These are phyloP conservation scores for Lignosus rhinocerotis DNA, from an alignment of 1,284 basidiomycete genomes.

Conservation along the genomic window DNA sequence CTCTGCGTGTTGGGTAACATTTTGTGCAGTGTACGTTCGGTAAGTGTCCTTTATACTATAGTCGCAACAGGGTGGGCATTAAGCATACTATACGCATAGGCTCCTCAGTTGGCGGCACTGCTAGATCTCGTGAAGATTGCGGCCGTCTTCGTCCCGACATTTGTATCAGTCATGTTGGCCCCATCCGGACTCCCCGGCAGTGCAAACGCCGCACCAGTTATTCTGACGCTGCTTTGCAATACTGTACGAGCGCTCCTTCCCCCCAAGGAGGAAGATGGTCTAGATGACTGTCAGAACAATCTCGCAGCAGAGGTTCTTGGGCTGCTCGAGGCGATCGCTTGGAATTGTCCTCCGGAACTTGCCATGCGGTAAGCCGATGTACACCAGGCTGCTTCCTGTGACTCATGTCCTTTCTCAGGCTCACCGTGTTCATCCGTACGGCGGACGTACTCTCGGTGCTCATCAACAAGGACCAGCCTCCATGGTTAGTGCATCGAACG, in stretches of 20 bases:
- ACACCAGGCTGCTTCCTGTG: not conserved
- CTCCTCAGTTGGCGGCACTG: slow-evolving; percentile 47
- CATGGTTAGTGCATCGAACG: slow-evolving; percentile 47
- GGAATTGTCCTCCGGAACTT: slow-evolving; percentile 45
- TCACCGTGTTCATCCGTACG: slow-evolving; percentile 41
- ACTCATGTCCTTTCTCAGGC: slow-evolving; percentile 31
- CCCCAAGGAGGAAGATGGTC: slow-evolving; percentile 29
- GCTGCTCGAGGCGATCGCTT: slow-evolving; percentile 55
- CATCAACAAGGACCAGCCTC: slow-evolving; percentile 49
- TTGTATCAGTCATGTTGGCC: slow-evolving; percentile 43
- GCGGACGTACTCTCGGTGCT: slow-evolving; percentile 47
- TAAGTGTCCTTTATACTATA: slow-evolving; percentile 32
- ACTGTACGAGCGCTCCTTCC: slow-evolving; percentile 44
- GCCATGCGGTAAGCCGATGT: slow-evolving; percentile 42
- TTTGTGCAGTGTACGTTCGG: slow-evolving; percentile 41
- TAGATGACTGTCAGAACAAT: slow-evolving; percentile 27
- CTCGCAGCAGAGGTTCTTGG: slow-evolving; percentile 45
- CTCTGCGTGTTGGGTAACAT: slow-evolving; percentile 24
- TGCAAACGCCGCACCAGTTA: slow-evolving; percentile 30
- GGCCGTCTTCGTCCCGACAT: slow-evolving; percentile 49
- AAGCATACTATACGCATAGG: slow-evolving; percentile 33
- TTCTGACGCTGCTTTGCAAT: slow-evolving; percentile 44
- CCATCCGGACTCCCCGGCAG: slow-evolving; percentile 23
- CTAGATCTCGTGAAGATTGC: slow-evolving; percentile 53
- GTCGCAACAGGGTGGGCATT: not conserved